phyloP scores from a whole-genome alignment of 2,329 filamentous ascomycete species.

The Myotisia sp. region DNA sequence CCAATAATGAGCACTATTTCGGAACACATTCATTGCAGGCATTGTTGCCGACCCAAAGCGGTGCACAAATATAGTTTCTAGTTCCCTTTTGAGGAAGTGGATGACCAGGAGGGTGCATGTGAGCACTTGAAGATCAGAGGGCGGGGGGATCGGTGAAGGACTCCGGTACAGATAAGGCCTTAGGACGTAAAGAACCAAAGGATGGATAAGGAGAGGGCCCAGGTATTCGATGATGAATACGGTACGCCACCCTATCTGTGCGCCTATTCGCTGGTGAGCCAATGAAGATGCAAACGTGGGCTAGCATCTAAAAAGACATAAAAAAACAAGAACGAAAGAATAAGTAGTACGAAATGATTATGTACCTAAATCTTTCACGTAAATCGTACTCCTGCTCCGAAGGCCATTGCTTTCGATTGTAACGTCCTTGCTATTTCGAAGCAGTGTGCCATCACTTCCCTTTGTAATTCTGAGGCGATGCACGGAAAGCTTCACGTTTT shows the following conservation, averaged over 20 bases:
- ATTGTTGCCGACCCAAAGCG: constrained; percentile 91
- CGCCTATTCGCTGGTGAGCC: constrained; percentile 53
- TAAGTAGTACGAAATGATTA: too few relatives aligned
- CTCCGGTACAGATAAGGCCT: constrained; percentile 58
- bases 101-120: constrained; percentile 58
- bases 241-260: constrained; percentile 80
- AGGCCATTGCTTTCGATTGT: constrained; percentile 44
- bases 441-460: constrained; percentile 44
- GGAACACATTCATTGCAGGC: constrained; percentile 80
- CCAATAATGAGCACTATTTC: constrained; percentile 96
- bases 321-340: too few relatives aligned
- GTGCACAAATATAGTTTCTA: constrained; percentile 88
- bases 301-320: neutral
- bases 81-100: constrained; percentile 90
- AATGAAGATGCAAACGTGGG: constrained; percentile 1
- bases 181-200: constrained; percentile 49
- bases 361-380: constrained; percentile 87
- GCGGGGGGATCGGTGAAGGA: constrained; percentile 33
- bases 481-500: constrained; percentile 39
- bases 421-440: constrained; percentile 41
- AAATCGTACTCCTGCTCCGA: constrained; percentile 47
- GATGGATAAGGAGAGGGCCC: constrained; percentile 79
- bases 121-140: constrained; percentile 56
- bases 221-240: constrained; percentile 94
- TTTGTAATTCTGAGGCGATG: constrained; percentile 52